phyloP scores from a whole-genome alignment of 1,284 basidiomycete genomes.

The Mixia osmundae region DNA sequence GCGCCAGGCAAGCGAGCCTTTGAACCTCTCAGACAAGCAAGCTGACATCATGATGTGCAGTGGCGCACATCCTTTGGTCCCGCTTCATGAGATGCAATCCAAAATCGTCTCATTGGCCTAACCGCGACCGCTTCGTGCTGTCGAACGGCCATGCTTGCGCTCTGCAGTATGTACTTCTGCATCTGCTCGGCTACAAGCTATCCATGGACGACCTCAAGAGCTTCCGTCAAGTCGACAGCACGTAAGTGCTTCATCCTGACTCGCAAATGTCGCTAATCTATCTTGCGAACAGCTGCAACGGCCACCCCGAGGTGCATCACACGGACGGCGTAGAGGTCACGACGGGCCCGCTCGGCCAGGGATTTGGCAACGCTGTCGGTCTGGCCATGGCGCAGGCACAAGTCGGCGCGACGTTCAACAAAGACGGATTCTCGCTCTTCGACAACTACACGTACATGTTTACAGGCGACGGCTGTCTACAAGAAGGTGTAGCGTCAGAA shows the following conservation, averaged over 20 bases:
- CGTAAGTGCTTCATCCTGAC: no score
- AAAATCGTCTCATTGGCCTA: constrained; percentile 71
- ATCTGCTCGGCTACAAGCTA: constrained; percentile 61
- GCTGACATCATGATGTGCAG: no score
- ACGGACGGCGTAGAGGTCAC: constrained; percentile 89
- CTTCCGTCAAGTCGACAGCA: constrained; percentile 38
- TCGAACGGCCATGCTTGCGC: constrained; percentile 41
- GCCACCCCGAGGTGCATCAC: constrained; percentile 70
- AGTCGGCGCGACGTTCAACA: constrained; percentile 69
- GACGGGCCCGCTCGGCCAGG: constrained; percentile 80
- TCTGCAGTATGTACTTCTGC: constrained; percentile 51
- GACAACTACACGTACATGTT: constrained; percentile 88
- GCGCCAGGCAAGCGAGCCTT: constrained; percentile 3
- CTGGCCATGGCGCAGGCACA: constrained; percentile 82
- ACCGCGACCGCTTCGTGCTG: constrained; percentile 69
- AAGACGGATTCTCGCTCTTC: constrained; percentile 52
- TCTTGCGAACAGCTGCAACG: constrained; percentile 26
- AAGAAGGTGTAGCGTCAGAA: constrained; percentile 82
- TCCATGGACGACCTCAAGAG: constrained; percentile 60
- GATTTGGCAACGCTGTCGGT: constrained; percentile 71
- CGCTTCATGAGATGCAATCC: constrained; percentile 56
- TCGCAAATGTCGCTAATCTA: no score
- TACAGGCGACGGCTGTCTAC: constrained; percentile 80
- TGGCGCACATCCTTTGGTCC: constrained; percentile 63
- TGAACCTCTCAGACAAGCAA: constrained; percentile 32